phyloP scores from a whole-genome alignment of 768 basidiomycete species.

The Boletus huronensis region DNA sequence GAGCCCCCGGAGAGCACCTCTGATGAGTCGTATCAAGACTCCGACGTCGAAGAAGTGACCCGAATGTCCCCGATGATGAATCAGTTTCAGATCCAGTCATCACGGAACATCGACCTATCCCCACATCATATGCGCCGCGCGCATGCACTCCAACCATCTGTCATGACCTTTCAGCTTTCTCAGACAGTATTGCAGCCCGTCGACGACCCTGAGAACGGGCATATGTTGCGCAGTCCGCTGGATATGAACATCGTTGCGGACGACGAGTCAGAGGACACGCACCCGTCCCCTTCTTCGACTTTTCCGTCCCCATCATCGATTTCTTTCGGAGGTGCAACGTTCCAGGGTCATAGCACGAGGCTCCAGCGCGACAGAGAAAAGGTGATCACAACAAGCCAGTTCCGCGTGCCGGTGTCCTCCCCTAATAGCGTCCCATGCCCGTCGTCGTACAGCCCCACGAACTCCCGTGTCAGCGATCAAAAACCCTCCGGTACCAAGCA shows the following conservation, averaged over 20 bases:
- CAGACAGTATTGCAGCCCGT: conserved; percentile 22
- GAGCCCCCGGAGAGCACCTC: conserved; percentile 30
- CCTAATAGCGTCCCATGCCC: conserved; percentile 5
- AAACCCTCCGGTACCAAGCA: conserved; percentile 8
- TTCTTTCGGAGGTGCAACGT: conserved; percentile 1
- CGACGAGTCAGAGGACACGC: conserved; percentile 10
- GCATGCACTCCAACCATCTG: conserved; percentile 21
- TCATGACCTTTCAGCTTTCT: conserved; percentile 33
- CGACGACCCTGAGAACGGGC: conserved; percentile 27
- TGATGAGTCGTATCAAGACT: conserved; percentile 29
- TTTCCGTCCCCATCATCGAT: conserved; percentile 4
- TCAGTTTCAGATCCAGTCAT: conserved; percentile 28
- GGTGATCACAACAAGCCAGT: conserved; percentile 7
- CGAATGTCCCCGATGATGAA: conserved; percentile 33
- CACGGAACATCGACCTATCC: conserved; percentile 5
- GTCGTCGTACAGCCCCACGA: conserved; percentile 6
- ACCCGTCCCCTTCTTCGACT: conserved; percentile 2
- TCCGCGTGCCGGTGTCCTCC: conserved; percentile 8
- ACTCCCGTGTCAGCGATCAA: conserved; percentile 8
- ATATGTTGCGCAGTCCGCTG: conserved; percentile 15
- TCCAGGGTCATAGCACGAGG: conserved; percentile 27
- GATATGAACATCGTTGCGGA: conserved; percentile 18
- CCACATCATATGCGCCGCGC: conserved; percentile 4
- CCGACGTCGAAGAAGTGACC: conserved; percentile 25
- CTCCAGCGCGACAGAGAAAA: conserved; percentile 14